phyloP scores from a whole-genome alignment of 2,329 filamentous ascomycete genomes.

The Aspergillus alliaceus region DNA sequence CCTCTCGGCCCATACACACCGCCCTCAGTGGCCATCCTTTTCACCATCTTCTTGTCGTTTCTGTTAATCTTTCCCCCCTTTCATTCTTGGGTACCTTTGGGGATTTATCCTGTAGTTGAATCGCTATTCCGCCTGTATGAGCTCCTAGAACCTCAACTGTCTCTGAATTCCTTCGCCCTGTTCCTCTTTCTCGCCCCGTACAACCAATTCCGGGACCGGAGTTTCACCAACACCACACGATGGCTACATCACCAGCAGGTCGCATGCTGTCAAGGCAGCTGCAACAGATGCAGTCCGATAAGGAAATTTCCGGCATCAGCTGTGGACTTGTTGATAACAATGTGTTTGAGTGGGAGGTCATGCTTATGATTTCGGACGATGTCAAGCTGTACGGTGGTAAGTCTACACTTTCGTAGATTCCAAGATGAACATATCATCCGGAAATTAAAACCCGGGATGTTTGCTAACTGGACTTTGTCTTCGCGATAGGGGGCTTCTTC shows the following conservation, averaged over 20 bases:
- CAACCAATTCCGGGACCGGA: not conserved
- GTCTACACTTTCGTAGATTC: slow-evolving; percentile 26
- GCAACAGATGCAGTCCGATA: slow-evolving; percentile 89
- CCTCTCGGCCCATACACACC: not conserved
- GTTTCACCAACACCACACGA: slow-evolving; percentile 18
- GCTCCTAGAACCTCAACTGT: not conserved
- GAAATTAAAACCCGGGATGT: too few species aligned
- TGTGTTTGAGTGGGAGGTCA: slow-evolving; percentile 97
- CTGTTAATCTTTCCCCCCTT: not conserved
- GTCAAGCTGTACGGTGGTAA: slow-evolving; percentile 89
- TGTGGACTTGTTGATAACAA: slow-evolving; percentile 84
- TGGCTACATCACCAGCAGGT: slow-evolving; percentile 48
- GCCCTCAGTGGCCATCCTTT: slow-evolving; percentile 1
- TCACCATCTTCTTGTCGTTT: not conserved
- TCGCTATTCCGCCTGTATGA: not conserved
- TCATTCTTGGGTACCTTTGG: not conserved
- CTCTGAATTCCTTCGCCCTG: not conserved
- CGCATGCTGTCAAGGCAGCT: slow-evolving; percentile 79
- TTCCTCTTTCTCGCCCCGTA: not conserved
- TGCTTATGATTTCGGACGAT: slow-evolving; percentile 97
- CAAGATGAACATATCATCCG: too few species aligned
- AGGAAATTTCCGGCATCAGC: slow-evolving; percentile 91
- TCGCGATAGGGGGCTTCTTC: slow-evolving; percentile 79
- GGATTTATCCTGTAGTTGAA: not conserved
- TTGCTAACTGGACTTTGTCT: not conserved